Base-by-base conservation (phyloP, 257 asterid genomes). In the Rhazya stricta region DNA sequence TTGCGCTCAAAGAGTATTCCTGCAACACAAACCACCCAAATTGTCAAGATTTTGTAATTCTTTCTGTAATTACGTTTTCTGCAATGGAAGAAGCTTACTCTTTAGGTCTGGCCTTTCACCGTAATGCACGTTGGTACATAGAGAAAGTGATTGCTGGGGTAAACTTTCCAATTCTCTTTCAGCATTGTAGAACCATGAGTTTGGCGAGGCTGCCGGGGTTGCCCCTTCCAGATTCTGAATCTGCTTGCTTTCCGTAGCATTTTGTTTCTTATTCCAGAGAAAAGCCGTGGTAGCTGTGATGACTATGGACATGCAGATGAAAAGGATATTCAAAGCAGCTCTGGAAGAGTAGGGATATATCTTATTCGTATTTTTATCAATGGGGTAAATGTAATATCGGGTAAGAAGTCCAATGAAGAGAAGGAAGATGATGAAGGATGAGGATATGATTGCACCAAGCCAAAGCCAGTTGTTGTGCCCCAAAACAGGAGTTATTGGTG, bases 61-160 rank as follows among this genome's bases (percentile, higher is more conserved):
- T 66, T 36, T 36, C 48, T 36, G 2, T 56, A 11, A 18, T 18
- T 56, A 56, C 18, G 4, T 61, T 7, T 61, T 25, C 6, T 11
- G 41, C 0, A 66, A 19, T 11, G 0, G 48, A 30, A 8, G 6
- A 11, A 16, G 77, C 97, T 86, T 85, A 93, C 98, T 83, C 73
- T 87, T 89, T 45, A 93, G 88, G 76, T 88, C 92, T 1, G 98
- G 97, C 79, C 96, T 85, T 86, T 88, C 88, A 5, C 96, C 96
- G 62, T 80, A 91, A 71, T 91, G 95, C 84, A 93, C 86, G 67
- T 83, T 91, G 48, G 91, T 82, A 21, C 84, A 81, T n/a, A 88
- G 82, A 4, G 74, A 62, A 27, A 93, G 56, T 9, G 92, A 80
- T 15, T 88, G 79, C 16, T 83, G 85, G 9, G 95, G 96, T 29